Evolutionary conservation across 1,284 basidiomycete species (phyloP), one percentile per base, ranked within the genome.

Genomic region (Testicularia cyperi): DNA sequence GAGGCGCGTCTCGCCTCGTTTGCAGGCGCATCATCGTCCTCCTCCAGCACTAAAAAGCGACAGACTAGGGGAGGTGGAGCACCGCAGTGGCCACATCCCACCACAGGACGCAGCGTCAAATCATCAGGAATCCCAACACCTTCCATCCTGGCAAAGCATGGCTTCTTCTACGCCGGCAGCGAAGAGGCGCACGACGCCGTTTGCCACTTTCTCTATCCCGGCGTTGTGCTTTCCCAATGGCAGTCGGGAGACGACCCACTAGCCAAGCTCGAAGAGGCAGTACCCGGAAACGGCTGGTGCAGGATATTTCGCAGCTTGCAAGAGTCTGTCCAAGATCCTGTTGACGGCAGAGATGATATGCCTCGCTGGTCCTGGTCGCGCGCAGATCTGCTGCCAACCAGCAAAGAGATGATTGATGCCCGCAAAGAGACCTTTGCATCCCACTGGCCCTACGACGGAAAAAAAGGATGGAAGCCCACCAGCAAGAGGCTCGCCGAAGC

Each of bases 381-480:
- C 3, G 38, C 46, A 6, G 44, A 68, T 14, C 57, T 74, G 7
- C 41, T 74, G 1, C 74, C 75, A 1, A 66, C 44, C n/a, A 61
- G 66, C 34, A 47, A 62, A 16, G 39, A 49, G 26, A 70, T 77
- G 67, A 38, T 53, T 13, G 43, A 63, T 5, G 73, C 70, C 2
- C 57, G 75, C 4, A 68, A 60, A 20, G 55, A 60, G n/a, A 72
- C 75, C 0, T 77, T 76, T 23, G 74, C 53, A 9, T 37, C 47
- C 3, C 53, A 54, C 23, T 77, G 75, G 75, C 70, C 68, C 2
- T 69, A 74, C 18, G 74, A 75, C 26, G 60, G 65, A 13, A 74
- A 72, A 38, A 70, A 72, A 37, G 75, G 72, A 6, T 77, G 74
- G 74, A 70, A 72, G 12, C 71, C 71, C 2, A 77, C 73, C 3